These are phyloP conservation scores for Paecilomyces niveus DNA, from an alignment of 2,329 filamentous ascomycete genomes.

Conservation along the genomic window DNA sequence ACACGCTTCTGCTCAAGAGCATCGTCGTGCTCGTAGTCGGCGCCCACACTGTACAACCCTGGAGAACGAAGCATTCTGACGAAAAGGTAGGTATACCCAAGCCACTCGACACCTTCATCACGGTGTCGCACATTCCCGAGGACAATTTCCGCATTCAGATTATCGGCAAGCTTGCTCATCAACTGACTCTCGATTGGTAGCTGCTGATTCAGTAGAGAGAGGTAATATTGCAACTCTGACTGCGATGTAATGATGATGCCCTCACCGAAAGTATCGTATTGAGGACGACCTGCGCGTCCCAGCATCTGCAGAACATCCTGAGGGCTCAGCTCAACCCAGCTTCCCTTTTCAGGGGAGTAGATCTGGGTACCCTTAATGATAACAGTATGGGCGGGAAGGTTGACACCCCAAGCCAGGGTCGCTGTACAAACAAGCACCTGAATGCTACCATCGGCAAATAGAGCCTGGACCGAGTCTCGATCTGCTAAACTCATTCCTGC, in stretches of 20 bases:
- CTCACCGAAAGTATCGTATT: conserved; percentile 96
- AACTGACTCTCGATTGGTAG: conserved; percentile 96
- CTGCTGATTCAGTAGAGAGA: conserved; percentile 94
- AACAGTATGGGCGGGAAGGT: conserved; percentile 92
- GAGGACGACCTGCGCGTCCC: conserved; percentile 89
- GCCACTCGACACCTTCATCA: conserved; percentile 97
- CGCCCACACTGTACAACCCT: conserved; percentile 87
- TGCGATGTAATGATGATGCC: conserved; percentile 98
- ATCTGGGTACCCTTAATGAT: conserved; percentile 98
- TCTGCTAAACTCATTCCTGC: conserved; percentile 96
- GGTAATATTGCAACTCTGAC: conserved; percentile 90
- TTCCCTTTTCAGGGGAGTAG: conserved; percentile 97
- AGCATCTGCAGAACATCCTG: conserved; percentile 99
- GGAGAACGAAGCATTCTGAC: conserved; percentile 96
- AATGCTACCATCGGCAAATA: conserved; percentile 84
- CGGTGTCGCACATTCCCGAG: conserved; percentile 85
- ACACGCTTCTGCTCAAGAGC: conserved; percentile 92
- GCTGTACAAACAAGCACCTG: conserved; percentile 96
- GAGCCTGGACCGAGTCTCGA: conserved; percentile 87
- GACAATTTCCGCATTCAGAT: conserved; percentile 92
- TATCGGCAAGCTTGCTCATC: conserved; percentile 86
- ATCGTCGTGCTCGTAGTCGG: conserved; percentile 90
- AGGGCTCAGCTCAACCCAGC: conserved; percentile 94
- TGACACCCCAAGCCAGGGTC: conserved; percentile 98
- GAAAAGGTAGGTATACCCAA: conserved; percentile 96